phyloP scores from a whole-genome alignment of 2,329 filamentous ascomycete species.

The Bretziella fagacearum region DNA sequence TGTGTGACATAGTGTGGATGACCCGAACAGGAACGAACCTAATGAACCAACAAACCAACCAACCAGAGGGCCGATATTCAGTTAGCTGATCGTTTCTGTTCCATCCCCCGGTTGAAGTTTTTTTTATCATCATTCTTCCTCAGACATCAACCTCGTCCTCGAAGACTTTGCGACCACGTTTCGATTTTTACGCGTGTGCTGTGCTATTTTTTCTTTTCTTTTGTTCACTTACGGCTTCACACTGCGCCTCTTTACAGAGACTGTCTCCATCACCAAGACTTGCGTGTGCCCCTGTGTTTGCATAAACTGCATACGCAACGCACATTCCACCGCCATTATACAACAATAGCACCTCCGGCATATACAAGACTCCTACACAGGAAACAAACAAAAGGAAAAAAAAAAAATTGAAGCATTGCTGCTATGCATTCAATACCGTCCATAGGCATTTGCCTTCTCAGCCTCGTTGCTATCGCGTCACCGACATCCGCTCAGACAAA shows the following conservation, averaged over 20 bases:
- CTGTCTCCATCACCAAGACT: too few species aligned
- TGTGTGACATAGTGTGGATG: too few species aligned
- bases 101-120: too few species aligned
- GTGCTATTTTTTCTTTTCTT: background rate
- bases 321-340: background rate
- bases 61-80: too few species aligned
- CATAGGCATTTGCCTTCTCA: background rate
- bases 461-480: background rate
- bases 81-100: too few species aligned
- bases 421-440: background rate
- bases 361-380: background rate
- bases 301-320: conserved; percentile 5
- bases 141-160: background rate
- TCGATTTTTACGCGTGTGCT: background rate
- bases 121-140: background rate
- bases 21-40: too few species aligned
- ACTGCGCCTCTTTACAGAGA: background rate
- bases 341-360: background rate
- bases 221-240: background rate
- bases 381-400: background rate
- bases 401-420: too few species aligned
- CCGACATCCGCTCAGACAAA: conserved; percentile 10
- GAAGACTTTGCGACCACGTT: background rate
- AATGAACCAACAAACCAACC: too few species aligned
- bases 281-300: background rate